Conservation (phyloP, 208 protist genomes). For the Kentomonas sorsogonicus region DNA sequence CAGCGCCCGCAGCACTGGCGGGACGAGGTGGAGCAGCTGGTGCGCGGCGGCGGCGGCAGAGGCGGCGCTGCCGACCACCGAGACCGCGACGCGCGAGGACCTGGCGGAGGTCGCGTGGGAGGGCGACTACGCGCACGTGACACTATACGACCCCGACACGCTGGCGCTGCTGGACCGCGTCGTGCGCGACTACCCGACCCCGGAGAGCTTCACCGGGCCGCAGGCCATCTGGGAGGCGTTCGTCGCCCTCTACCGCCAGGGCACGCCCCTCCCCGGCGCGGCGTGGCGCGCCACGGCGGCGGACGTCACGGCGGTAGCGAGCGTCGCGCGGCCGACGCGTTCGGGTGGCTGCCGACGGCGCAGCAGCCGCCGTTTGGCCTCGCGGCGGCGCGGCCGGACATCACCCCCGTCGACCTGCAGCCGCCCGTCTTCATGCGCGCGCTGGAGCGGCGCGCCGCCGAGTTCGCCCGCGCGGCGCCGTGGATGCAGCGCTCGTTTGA, state of each 20-base stretch:
- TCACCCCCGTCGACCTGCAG: constrained; percentile 45
- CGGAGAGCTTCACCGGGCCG: constrained; percentile 6
- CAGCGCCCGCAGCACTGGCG: constrained; percentile 19
- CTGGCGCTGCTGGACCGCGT: background rate
- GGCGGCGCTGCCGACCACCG: background rate
- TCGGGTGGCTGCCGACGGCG: constrained; percentile 29
- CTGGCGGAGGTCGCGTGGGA: background rate
- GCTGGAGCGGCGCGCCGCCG: constrained; percentile 9
- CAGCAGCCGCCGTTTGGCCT: constrained; percentile 69
- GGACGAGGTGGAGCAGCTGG: constrained; percentile 32
- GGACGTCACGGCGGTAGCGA: too few species aligned
- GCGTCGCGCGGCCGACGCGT: too few species aligned
- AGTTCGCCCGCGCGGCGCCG: background rate
- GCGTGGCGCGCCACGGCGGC: too few species aligned
- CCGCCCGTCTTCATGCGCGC: constrained; percentile 12
- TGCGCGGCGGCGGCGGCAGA: constrained; percentile 15
- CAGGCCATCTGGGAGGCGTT: constrained; percentile 29
- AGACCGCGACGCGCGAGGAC: background rate
- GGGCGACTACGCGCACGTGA: background rate
- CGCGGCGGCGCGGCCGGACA: constrained; percentile 30
- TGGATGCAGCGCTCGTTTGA: constrained; percentile 1
- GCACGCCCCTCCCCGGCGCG: constrained; percentile 6
- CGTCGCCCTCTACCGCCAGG: constrained; percentile 28
- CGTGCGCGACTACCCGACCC: background rate
- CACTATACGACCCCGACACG: background rate